These are phyloP conservation scores for Calonectria fujianensis DNA, from an alignment of 2,329 filamentous ascomycete species.

Conservation along the genomic window DNA sequence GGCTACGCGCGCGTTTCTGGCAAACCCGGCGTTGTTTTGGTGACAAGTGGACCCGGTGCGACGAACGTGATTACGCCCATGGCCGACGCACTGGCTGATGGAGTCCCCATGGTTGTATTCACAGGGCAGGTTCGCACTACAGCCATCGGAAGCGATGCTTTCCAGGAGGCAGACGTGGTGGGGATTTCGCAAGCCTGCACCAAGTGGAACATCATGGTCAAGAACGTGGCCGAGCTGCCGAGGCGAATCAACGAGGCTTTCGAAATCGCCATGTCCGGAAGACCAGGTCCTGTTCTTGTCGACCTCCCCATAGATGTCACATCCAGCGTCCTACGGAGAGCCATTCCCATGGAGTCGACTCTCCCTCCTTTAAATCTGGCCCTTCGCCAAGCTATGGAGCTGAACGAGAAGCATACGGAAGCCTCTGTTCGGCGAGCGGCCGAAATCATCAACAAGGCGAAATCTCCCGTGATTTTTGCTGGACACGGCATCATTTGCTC, in stretches of 20 bases:
- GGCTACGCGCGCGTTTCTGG: conserved; percentile 90
- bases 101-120: conserved; percentile 95
- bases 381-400: conserved; percentile 83
- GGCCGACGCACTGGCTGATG: conserved; percentile 93
- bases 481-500: conserved; percentile 90
- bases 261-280: conserved; percentile 95
- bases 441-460: conserved; percentile 87
- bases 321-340: conserved; percentile 85
- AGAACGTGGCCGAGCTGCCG: conserved; percentile 93
- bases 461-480: conserved; percentile 96
- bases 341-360: conserved; percentile 85
- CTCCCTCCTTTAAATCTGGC: conserved; percentile 90
- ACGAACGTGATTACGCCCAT: conserved; percentile 94
- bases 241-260: conserved; percentile 98
- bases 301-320: conserved; percentile 98
- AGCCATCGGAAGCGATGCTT: conserved; percentile 94
- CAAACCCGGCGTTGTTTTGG: conserved; percentile 91
- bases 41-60: conserved; percentile 85
- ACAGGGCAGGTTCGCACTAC: conserved; percentile 89
- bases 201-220: conserved; percentile 99
- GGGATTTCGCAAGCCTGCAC: conserved; percentile 96
- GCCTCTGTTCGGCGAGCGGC: conserved; percentile 85
- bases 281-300: conserved; percentile 94
- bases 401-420: conserved; percentile 83
- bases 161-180: conserved; percentile 96